These are phyloP conservation scores for Kodamaea fukazawae DNA, from an alignment of 805 yeast species.

Conservation along the genomic window DNA sequence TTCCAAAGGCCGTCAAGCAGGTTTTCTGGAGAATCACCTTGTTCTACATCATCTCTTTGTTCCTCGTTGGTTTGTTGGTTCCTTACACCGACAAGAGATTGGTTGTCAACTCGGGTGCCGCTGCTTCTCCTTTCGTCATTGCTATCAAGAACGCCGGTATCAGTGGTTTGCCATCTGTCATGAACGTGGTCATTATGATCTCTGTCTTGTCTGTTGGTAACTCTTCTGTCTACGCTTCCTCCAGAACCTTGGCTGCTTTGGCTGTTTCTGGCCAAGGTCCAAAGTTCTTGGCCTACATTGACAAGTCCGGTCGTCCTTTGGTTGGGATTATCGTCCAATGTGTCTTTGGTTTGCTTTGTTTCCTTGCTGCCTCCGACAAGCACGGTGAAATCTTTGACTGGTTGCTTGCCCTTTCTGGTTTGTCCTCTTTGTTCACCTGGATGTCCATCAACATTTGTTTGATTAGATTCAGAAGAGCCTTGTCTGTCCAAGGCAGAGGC, in stretches of 20 bases:
- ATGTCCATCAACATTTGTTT: slow-evolving; percentile 68
- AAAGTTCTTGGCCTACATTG: slow-evolving; percentile 60
- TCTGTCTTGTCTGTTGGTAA: slow-evolving; percentile 73
- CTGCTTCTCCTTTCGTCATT: slow-evolving; percentile 74
- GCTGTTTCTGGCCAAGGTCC: slow-evolving; percentile 69
- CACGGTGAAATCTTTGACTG: slow-evolving; percentile 64
- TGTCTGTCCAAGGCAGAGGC: slow-evolving; percentile 47
- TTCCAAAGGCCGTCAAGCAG: slow-evolving; percentile 76
- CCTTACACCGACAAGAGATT: slow-evolving; percentile 56
- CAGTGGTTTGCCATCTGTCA: slow-evolving; percentile 61
- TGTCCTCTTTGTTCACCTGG: slow-evolving; percentile 80
- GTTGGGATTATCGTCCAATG: slow-evolving; percentile 59
- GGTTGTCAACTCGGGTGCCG: slow-evolving; percentile 47
- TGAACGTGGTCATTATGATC: slow-evolving; percentile 68
- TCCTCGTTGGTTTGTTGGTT: slow-evolving; percentile 64
- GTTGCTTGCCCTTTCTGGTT: slow-evolving; percentile 75
- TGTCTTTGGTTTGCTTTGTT: slow-evolving; percentile 56
- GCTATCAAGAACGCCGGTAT: slow-evolving; percentile 68
- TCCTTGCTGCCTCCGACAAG: slow-evolving; percentile 58
- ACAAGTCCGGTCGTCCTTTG: slow-evolving; percentile 75
- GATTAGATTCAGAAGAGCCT: slow-evolving; percentile 60
- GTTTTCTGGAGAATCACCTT: slow-evolving; percentile 78
- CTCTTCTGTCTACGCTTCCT: slow-evolving; percentile 66
- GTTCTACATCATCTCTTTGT: slow-evolving; percentile 60
- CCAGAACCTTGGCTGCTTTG: slow-evolving; percentile 65